Base-by-base conservation (phyloP, 2,329 filamentous ascomycete genomes). In the Hypoxylon sp. region DNA sequence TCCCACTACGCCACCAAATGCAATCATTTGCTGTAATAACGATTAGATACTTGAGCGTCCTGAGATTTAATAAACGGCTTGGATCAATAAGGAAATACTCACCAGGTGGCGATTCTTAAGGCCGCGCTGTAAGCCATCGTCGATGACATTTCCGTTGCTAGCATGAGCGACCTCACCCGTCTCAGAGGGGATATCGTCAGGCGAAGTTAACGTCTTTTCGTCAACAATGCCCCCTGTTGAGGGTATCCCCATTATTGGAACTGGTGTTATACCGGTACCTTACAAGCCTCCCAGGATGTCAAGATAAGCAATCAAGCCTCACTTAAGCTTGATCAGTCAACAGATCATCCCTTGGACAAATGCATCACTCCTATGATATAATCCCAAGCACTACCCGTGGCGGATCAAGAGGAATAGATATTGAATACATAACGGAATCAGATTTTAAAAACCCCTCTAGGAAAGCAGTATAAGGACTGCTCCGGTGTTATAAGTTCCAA, bases 41-140 rank as follows among this genome's bases (percentile, higher is more conserved):
- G 14, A 21, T 61, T 61, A 60, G 32, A 28, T 57, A 23, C n/a
- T 17, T 10, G n/a, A 23, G 30, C 11, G 14, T 23, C 3, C 5
- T 25, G 17, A n/a, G 1, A 2, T n/a, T 3, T n/a, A 14, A 17
- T 52, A 28, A 7, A 14, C 11, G 19, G 11, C 9, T 10, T 2
- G 25, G 5, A 43, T 13, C 11, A 38, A 17, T 28, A 4, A n/a
- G 14, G n/a, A 0, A 17, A 7, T 45, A 67, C 72, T 65, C 25
- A 75, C 73, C 28, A 76, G 66, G 62, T 75, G 75, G 17, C 74
- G 68, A n/a, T 67, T 73, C 58, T 76, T 76, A 11, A 76, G 62
- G 14, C 72, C 74, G 34, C 75, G 74, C 51, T 75, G 75, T 32
- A 75, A 45, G 19, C 75, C 75, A 63, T 74, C 70, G 34, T 76